Evolutionary conservation across 148 eudicot genomes (phyloP), one percentile per base, ranked within the genome.

Genomic region (Camellia granthamiana): DNA sequence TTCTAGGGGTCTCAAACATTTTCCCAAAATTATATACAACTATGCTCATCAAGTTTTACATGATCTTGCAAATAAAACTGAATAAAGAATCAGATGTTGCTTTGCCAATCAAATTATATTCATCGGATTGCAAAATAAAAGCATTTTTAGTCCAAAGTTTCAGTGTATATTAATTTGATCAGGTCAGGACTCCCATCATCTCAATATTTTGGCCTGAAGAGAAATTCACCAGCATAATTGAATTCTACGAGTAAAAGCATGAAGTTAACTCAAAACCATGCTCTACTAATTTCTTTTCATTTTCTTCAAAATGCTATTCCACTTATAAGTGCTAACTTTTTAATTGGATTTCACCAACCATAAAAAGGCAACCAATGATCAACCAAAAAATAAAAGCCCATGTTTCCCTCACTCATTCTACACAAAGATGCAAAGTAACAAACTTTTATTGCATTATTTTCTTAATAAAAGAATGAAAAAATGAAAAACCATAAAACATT

Each of bases 181-280:
- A 41, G 72, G 72, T 69, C 7, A 69, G 49, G 49, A 69, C 21
- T 5, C 9, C 76, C 44, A 47, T 8, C 75, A 71, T 71, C 75
- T 71, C 5, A 43, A 69, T 43, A 43, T 46, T 43, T 7, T 2
- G 5, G 21, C 43, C 2, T 69, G 49, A 69, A 16, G 14, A 10
- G 3, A 23, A 65, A 65, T 15, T 42, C 15, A 69, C 14, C 51
- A 38, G n/a, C 44, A 66, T 12, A 66, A 66, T 11, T 12, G 70
- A 41, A 38, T 38, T 41, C 23, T 64, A 66, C 12, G 18, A 67
- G 14, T 30, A 42, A 55, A 15, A 12, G 30, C 15, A 52, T 51
- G 46, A 72, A 21, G 59, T 49, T 21, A 51, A 23, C 8, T 7
- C 43, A 55, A 49, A 77, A 77, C 5, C 30, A 62, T 21, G 38